These are phyloP conservation scores for Marasmius oreades DNA, from an alignment of 1,284 basidiomycete species.

Conservation along the genomic window DNA sequence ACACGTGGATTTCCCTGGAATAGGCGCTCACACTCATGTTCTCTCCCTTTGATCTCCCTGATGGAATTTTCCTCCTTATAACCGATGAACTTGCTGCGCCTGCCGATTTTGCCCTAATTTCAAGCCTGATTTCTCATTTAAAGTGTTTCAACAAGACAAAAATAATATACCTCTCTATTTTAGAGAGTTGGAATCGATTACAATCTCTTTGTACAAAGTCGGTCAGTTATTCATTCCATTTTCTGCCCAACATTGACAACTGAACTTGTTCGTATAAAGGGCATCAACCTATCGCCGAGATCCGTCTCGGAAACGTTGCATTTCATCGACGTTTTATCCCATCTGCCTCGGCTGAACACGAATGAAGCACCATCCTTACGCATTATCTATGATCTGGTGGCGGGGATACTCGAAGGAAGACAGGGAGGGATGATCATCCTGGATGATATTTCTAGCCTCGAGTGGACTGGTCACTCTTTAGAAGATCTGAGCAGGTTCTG, in stretches of 20 bases:
- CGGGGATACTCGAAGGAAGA: constrained; percentile 27
- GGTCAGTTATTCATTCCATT: constrained; percentile 33
- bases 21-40: constrained; percentile 34
- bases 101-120: constrained; percentile 63
- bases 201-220: constrained; percentile 57
- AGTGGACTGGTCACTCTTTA: constrained; percentile 58
- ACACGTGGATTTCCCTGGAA: too few species aligned
- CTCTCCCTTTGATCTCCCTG: constrained; percentile 42
- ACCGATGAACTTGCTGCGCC: constrained; percentile 67
- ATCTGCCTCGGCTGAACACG: constrained; percentile 13
- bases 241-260: neutral
- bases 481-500: constrained; percentile 48
- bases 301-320: constrained; percentile 39
- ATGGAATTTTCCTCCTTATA: constrained; percentile 49
- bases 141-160: constrained; percentile 23
- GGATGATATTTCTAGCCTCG: constrained; percentile 61
- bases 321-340: constrained; percentile 47
- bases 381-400: constrained; percentile 1
- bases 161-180: constrained; percentile 51
- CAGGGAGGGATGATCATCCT: constrained; percentile 48
- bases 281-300: constrained; percentile 47
- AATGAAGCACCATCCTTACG: constrained; percentile 14
- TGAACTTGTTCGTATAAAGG: constrained; percentile 31
- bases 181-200: constrained; percentile 55
- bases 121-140: constrained; percentile 39